Percentiles rank a stretch among this genome's conserved stretches.
phyloP scores from a whole-genome alignment of 164 flowering plant species.

The grape (Vitis vinifera) region DNA sequence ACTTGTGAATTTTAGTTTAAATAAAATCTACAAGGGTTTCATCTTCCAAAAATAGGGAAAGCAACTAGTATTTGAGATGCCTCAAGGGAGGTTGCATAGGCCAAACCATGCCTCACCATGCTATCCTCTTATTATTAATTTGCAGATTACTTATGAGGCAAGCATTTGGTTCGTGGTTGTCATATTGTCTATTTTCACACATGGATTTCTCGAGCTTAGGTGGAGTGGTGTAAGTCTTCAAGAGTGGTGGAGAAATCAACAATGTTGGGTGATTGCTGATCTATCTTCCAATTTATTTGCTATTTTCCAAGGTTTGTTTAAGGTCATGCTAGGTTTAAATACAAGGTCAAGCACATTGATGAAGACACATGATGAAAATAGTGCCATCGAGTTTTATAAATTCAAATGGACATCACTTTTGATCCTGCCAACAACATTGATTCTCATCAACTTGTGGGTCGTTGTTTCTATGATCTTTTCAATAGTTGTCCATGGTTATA shows the following conservation, averaged over 20 bases:
- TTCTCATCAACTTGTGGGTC: constrained; percentile 68
- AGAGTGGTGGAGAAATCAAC: constrained; percentile 83
- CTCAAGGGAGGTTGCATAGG: no score
- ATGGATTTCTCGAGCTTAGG: constrained; percentile 61
- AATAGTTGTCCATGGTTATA: constrained; percentile 69
- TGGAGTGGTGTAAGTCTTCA: constrained; percentile 77
- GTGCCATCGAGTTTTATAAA: constrained; percentile 61
- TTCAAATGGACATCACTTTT: constrained; percentile 83
- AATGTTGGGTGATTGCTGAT: constrained; percentile 83
- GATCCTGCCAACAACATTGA: constrained; percentile 66
- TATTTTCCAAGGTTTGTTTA: constrained; percentile 74
- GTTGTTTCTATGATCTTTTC: constrained; percentile 69
- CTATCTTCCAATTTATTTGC: constrained; percentile 72
- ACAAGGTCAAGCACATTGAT: constrained; percentile 65
- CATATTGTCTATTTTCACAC: constrained; percentile 62
- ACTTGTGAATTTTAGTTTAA: no score
- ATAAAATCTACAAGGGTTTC: no score
- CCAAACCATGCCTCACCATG: no score
- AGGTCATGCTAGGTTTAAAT: constrained; percentile 74
- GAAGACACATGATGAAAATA: constrained; percentile 57
- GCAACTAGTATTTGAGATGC: no score
- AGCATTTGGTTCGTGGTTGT: constrained; percentile 77
- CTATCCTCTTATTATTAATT: no score
- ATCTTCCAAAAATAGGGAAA: no score
- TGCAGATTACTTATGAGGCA: constrained; percentile 63